phyloP scores from a whole-genome alignment of 1,284 basidiomycete species.

The Moniliophthora roreri region DNA sequence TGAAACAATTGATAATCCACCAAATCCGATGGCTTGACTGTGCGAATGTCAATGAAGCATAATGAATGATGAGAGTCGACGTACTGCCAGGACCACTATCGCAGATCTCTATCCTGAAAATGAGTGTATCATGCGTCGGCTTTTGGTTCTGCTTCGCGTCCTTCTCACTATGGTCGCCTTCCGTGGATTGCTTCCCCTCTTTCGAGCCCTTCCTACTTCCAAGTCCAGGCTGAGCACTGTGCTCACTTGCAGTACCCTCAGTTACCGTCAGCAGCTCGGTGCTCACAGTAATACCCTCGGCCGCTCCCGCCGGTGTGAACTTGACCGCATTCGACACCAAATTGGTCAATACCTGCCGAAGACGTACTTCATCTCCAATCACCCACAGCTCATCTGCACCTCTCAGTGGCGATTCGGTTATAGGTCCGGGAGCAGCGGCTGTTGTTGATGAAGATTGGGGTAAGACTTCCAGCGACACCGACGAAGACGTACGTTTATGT shows the following conservation, averaged over 20 bases:
- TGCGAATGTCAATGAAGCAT: slow-evolving; percentile 12
- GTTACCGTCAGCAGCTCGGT: slow-evolving; percentile 24
- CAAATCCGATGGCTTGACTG: slow-evolving; percentile 35
- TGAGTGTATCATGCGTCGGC: slow-evolving; percentile 12
- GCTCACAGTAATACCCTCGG: slow-evolving; percentile 24
- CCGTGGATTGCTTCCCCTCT: not conserved
- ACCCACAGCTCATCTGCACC: slow-evolving; percentile 30
- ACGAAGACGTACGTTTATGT: too few relatives aligned
- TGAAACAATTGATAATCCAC: slow-evolving; percentile 37
- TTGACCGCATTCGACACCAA: slow-evolving; percentile 41
- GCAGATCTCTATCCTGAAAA: slow-evolving; percentile 14
- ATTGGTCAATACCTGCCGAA: slow-evolving; percentile 41
- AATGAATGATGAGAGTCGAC: slow-evolving; percentile 3
- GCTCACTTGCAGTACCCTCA: not conserved
- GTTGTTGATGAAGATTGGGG: not conserved
- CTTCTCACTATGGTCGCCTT: slow-evolving; percentile 12
- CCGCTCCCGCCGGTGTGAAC: slow-evolving; percentile 43
- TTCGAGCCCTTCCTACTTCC: not conserved
- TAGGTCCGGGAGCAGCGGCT: not conserved
- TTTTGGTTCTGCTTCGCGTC: slow-evolving; percentile 2
- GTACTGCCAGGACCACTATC: slow-evolving; percentile 14
- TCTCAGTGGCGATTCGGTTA: not conserved
- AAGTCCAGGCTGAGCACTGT: too few relatives aligned
- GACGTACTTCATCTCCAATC: slow-evolving; percentile 45
- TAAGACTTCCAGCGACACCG: not conserved